Evolutionary conservation across 75 land plant species (phyloP).

Genomic region (Picea sitchensis): DNA sequence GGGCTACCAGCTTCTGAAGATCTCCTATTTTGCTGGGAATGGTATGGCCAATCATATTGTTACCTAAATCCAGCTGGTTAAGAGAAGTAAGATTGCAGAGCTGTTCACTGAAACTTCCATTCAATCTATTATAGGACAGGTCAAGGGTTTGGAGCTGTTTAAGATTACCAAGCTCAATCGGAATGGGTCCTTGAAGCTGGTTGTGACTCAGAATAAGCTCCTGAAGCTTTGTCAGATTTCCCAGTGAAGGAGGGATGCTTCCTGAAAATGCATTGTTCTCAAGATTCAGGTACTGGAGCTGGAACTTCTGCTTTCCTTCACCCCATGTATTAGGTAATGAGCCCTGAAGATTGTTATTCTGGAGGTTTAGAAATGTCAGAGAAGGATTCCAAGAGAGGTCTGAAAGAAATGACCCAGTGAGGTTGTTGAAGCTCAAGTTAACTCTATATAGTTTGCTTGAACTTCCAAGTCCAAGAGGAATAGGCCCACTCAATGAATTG

Average conservation of each 20-base stretch:
- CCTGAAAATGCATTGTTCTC: slow-evolving; percentile 39
- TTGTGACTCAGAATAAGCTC: slow-evolving; percentile 41
- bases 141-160: slow-evolving; percentile 36
- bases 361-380: slow-evolving; percentile 45
- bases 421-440: slow-evolving; percentile 64
- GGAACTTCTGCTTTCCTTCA: slow-evolving; percentile 15
- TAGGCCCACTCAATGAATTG: slow-evolving; percentile 46
- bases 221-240: slow-evolving; percentile 23
- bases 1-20: slow-evolving; percentile 37
- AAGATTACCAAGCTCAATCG: slow-evolving; percentile 44
- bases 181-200: slow-evolving; percentile 52
- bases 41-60: slow-evolving; percentile 31
- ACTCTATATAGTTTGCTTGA: slow-evolving; percentile 61
- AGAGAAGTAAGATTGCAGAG: slow-evolving; percentile 46
- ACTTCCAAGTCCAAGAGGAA: slow-evolving; percentile 41
- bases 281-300: slow-evolving; percentile 32
- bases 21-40: slow-evolving; percentile 35
- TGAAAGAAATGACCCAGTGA: slow-evolving; percentile 40
- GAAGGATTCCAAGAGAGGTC: slow-evolving; percentile 31
- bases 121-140: slow-evolving; percentile 50
- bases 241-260: slow-evolving; percentile 30
- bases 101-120: slow-evolving; percentile 41
- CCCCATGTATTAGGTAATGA: slow-evolving; percentile 52
- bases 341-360: slow-evolving; percentile 53
- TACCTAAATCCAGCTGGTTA: slow-evolving; percentile 33